Conservation (phyloP, 805 yeast species). For the Ogataea nitratoaversa region DNA sequence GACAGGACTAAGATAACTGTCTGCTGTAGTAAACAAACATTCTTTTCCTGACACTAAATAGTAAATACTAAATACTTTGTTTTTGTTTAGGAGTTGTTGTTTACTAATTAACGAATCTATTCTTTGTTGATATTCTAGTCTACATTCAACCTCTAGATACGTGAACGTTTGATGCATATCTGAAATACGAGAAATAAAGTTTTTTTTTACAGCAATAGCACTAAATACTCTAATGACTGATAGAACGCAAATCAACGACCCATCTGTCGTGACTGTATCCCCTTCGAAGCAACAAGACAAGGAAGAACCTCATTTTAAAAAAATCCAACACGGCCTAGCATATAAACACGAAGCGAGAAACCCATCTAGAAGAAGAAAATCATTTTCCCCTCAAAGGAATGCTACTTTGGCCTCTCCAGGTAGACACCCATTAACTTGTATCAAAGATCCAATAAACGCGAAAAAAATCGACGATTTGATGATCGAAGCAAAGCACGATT, state of each 20-base stretch:
- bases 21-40: too few relatives aligned
- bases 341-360: slow-evolving; percentile 32
- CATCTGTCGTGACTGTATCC: neutral
- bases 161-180: too few relatives aligned
- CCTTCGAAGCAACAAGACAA: neutral
- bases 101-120: too few relatives aligned
- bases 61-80: too few relatives aligned
- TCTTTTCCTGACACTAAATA: too few relatives aligned
- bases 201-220: too few relatives aligned
- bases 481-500: slow-evolving; percentile 23
- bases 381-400: slow-evolving; percentile 21
- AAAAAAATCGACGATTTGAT: slow-evolving; percentile 12
- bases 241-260: neutral
- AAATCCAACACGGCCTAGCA: slow-evolving; percentile 45
- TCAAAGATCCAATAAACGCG: slow-evolving; percentile 15
- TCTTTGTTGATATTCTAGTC: too few relatives aligned
- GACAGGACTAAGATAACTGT: too few relatives aligned
- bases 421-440: slow-evolving; percentile 24
- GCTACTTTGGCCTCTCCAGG: slow-evolving; percentile 10
- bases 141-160: too few relatives aligned
- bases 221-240: too few relatives aligned
- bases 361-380: slow-evolving; percentile 16
- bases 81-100: too few relatives aligned
- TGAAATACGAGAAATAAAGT: too few relatives aligned
- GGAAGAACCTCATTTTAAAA: slow-evolving; percentile 14